Percentiles rank a stretch among this genome's conserved stretches.
These are phyloP conservation scores for Gliomastix tumulicola DNA, from an alignment of 2,329 filamentous ascomycete genomes.

Conservation along the genomic window DNA sequence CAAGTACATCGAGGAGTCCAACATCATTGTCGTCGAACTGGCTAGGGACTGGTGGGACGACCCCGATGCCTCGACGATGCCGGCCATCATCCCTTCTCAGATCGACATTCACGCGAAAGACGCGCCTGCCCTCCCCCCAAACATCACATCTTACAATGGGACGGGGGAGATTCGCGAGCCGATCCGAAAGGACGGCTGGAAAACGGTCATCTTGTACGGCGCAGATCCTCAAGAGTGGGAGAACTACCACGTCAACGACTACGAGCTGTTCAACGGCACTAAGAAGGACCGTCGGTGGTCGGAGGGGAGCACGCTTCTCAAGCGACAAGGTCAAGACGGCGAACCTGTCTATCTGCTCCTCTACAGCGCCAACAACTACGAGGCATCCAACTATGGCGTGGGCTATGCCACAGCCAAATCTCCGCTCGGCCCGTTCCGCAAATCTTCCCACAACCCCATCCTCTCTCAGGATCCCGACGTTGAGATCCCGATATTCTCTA, in stretches of 20 bases:
- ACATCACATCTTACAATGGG: slow-evolving; percentile 24
- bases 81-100: slow-evolving; percentile 19
- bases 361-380: slow-evolving; percentile 25
- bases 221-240: slow-evolving; percentile 25
- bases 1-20: slow-evolving; percentile 28
- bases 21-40: slow-evolving; percentile 26
- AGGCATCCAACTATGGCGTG: slow-evolving; percentile 27
- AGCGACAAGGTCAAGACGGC: slow-evolving; percentile 11
- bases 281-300: slow-evolving; percentile 27
- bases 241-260: slow-evolving; percentile 25
- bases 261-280: slow-evolving; percentile 20
- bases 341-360: slow-evolving; percentile 19
- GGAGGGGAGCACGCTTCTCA: slow-evolving; percentile 23
- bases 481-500: slow-evolving; percentile 20
- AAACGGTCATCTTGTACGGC: slow-evolving; percentile 25
- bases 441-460: slow-evolving; percentile 20
- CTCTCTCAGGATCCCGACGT: slow-evolving; percentile 18
- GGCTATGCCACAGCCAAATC: slow-evolving; percentile 23
- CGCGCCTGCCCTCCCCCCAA: slow-evolving; percentile 14
- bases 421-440: slow-evolving; percentile 22
- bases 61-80: slow-evolving; percentile 21
- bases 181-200: slow-evolving; percentile 26
- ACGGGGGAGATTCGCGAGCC: slow-evolving; percentile 22
- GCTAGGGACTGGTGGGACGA: slow-evolving; percentile 26
- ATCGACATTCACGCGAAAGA: slow-evolving; percentile 16